Conservation (phyloP, 331 rosid species). For the Spiraea crenata region DNA sequence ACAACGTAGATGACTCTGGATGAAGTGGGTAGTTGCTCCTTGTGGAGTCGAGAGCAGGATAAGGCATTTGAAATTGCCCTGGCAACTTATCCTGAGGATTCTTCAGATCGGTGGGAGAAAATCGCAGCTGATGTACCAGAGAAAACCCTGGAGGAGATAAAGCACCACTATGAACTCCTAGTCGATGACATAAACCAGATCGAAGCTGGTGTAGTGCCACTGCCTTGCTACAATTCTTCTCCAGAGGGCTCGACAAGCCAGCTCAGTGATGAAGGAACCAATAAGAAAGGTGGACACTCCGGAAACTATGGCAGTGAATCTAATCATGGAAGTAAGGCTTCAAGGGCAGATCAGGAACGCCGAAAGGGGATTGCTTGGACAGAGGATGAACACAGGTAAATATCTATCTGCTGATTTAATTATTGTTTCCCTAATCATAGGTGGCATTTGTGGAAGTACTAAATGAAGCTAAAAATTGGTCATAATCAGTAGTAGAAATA, state of each 20-base stretch:
- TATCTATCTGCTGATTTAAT: conserved; percentile 18
- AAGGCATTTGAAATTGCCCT: conserved; percentile 88
- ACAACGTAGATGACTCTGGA: conserved; percentile 55
- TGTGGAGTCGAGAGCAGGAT: conserved; percentile 88
- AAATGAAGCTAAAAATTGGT: conserved; percentile 14
- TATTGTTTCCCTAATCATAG: conserved; percentile 13
- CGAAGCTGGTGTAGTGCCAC: conserved; percentile 82
- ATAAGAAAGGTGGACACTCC: conserved; percentile 54
- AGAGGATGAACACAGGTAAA: conserved; percentile 88
- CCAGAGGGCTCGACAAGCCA: conserved; percentile 70
- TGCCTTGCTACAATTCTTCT: conserved; percentile 78
- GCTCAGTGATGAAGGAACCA: conserved; percentile 61
- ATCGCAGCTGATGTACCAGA: conserved; percentile 77
- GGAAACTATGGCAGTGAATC: conserved; percentile 55
- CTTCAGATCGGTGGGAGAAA: conserved; percentile 84
- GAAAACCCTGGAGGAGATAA: conserved; percentile 73
- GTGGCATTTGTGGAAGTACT: conserved; percentile 14
- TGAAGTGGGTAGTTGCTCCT: conserved; percentile 64
- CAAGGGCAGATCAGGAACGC: conserved; percentile 81
- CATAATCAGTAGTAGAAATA: conserved; percentile 9
- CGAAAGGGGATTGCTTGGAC: conserved; percentile 98
- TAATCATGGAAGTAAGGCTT: conserved; percentile 68
- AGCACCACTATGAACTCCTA: conserved; percentile 74
- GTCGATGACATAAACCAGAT: conserved; percentile 74
- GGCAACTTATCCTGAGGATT: conserved; percentile 68